Conservation (phyloP, 345 rosid genomes). For the Pelargonium nanum region DNA sequence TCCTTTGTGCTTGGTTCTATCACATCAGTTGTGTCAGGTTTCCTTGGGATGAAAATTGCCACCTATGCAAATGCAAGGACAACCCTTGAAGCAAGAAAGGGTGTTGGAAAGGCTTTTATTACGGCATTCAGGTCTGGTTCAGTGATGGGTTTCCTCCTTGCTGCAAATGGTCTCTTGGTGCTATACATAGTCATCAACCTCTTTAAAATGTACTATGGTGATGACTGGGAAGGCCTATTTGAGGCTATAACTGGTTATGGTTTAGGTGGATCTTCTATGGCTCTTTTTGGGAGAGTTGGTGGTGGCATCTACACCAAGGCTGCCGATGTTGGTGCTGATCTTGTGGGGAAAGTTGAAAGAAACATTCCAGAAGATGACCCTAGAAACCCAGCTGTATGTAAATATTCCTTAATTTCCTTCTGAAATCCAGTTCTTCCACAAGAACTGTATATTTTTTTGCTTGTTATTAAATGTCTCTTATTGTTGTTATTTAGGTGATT, state of each 20-base stretch:
- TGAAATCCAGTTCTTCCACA: no score
- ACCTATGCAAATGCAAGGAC: constrained; percentile 88
- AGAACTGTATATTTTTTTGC: not conserved
- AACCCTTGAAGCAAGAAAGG: constrained; percentile 80
- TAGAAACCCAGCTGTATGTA: constrained; percentile 77
- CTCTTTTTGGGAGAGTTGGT: constrained; percentile 76
- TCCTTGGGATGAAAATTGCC: constrained; percentile 92
- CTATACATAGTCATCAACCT: constrained; percentile 57
- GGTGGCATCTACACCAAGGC: constrained; percentile 84
- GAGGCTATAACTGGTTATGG: constrained; percentile 85
- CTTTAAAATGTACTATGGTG: constrained; percentile 67
- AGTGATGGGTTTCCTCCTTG: constrained; percentile 78
- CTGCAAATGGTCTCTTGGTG: constrained; percentile 73
- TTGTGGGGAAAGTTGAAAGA: constrained; percentile 76
- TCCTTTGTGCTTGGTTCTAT: constrained; percentile 66
- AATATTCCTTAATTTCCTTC: constrained; percentile 2
- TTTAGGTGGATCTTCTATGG: constrained; percentile 86
- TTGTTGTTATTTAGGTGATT: constrained; percentile 42
- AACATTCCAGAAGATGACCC: constrained; percentile 81
- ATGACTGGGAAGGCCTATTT: constrained; percentile 72
- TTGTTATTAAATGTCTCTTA: not conserved
- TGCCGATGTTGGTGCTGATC: constrained; percentile 90
- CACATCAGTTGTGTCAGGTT: constrained; percentile 75
- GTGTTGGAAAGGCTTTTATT: constrained; percentile 81
- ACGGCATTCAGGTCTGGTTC: constrained; percentile 69